Evolutionary conservation across 2,329 filamentous ascomycete genomes (phyloP), one percentile per base, ranked within the genome.

Genomic region (Lomentospora prolificans): DNA sequence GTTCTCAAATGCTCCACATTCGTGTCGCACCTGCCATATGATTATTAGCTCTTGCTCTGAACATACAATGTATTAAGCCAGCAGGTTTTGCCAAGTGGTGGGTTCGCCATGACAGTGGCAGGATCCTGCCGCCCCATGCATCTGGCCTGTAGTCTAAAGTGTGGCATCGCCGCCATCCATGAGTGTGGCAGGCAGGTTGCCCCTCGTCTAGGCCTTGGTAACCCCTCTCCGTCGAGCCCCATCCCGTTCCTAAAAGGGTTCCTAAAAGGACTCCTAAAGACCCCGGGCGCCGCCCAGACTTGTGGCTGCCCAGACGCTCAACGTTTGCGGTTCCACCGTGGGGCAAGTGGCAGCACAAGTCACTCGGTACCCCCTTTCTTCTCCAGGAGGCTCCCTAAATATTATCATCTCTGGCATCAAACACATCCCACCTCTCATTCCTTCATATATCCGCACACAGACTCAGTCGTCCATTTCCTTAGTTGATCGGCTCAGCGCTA

Each of bases 401-500:
- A 55, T 46, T 27, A 30, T 22, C 28, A 36, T 25, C 51, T 28
- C 44, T 28, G n/a, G 44, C 44, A 33, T 19, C 55, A 50, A 33
- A 27, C n/a, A 14, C 24, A 12, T n/a, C 24, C 27, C 39, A 14
- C 55, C 28, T 31, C 17, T 36, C 55, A 50, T 27, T 44, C 25
- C 55, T 51, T 57, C 24, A 50, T 50, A 50, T 53, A 28, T 25
- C 3, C 24, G 28, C 36, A 22, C 50, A 28, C n/a, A 12, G 28
- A 12, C 30, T 46, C 28, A 33, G 39, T 33, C 27, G 51, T n/a
- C 2, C 39, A 50, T 24, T 27, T 54, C 30, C 30, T 50, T 28
- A 17, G 50, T 57, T 53, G 55, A 57, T 39, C 36, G 9, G 52
- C 25, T 9, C 24, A 46, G 25, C 24, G 36, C 6, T 36, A 30